Conservation (phyloP, 179 eudicot genomes). For the Patellifolia procumbens region DNA sequence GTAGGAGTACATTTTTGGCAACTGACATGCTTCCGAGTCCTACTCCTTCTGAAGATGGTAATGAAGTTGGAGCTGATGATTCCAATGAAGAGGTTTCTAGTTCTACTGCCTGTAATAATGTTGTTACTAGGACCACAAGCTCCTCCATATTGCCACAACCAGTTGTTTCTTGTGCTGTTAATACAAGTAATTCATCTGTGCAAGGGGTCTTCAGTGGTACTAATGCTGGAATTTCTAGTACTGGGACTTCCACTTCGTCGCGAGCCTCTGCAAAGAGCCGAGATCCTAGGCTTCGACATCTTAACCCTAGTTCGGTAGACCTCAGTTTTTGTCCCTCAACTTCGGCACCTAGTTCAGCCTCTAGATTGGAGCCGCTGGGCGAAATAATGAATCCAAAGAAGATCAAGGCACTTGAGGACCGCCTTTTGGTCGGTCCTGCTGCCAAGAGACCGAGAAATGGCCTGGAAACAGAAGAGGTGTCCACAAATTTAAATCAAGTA, state of each 20-base stretch:
- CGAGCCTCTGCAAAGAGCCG: conserved; percentile 60
- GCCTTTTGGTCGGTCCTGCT: conserved; percentile 54
- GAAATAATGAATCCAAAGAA: conserved; percentile 46
- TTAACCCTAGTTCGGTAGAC: conserved; percentile 46
- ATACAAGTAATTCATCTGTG: conserved; percentile 31
- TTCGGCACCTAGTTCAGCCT: conserved; percentile 25
- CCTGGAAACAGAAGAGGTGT: conserved; percentile 26
- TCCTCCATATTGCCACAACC: conserved; percentile 35
- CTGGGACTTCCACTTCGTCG: conserved; percentile 33
- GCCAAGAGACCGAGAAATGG: conserved; percentile 68
- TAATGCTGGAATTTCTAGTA: conserved; percentile 30
- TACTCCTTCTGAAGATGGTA: conserved; percentile 87
- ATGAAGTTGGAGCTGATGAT: conserved; percentile 56
- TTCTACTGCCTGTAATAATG: conserved; percentile 24
- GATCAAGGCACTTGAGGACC: conserved; percentile 47
- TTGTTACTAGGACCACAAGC: conserved; percentile 27
- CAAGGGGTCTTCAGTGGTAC: conserved; percentile 40
- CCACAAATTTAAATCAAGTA: conserved; percentile 26
- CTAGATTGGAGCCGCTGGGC: conserved; percentile 45
- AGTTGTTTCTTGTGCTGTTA: conserved; percentile 31
- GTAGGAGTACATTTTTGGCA: conserved; percentile 51
- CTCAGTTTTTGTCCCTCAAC: conserved; percentile 37
- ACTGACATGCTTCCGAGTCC: conserved; percentile 90
- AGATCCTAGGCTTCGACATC: conserved; percentile 85
- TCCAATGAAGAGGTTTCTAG: conserved; percentile 70